A percentile compares a stretch with the other conserved stretches of the same genome.
Evolutionary conservation across 2,329 filamentous ascomycete species (phyloP).

Genomic region (Fusarium verrucosum): DNA sequence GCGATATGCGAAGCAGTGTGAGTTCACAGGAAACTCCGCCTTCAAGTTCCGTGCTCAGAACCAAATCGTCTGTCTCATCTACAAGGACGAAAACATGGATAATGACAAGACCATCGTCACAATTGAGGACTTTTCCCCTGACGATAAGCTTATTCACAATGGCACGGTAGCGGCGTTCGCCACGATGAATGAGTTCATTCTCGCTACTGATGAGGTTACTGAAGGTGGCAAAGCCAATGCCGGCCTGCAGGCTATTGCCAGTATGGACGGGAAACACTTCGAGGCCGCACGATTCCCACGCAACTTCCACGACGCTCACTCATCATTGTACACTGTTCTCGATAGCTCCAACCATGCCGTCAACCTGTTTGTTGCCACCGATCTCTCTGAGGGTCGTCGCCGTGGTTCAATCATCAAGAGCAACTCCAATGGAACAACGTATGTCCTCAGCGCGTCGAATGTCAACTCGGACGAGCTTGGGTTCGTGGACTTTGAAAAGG

Average conservation of each 20-base stretch:
- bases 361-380: slow-evolving; percentile 90
- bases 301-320: slow-evolving; percentile 81
- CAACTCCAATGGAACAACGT: slow-evolving; percentile 97
- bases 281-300: slow-evolving; percentile 86
- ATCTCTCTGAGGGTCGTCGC: slow-evolving; percentile 68
- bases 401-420: slow-evolving; percentile 95
- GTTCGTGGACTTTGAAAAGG: slow-evolving; percentile 96
- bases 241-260: slow-evolving; percentile 80
- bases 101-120: slow-evolving; percentile 76
- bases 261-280: slow-evolving; percentile 84
- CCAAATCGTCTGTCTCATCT: slow-evolving; percentile 67
- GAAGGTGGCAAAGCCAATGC: slow-evolving; percentile 66
- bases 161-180: slow-evolving; percentile 79
- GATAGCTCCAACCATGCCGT: slow-evolving; percentile 95
- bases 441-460: slow-evolving; percentile 80
- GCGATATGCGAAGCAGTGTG: slow-evolving; percentile 80
- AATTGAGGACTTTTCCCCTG: slow-evolving; percentile 80
- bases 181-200: slow-evolving; percentile 95
- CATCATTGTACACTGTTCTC: slow-evolving; percentile 89
- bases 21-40: slow-evolving; percentile 78
- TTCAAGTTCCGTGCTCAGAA: slow-evolving; percentile 62
- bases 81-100: slow-evolving; percentile 65
- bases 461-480: slow-evolving; percentile 82
- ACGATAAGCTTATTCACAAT: slow-evolving; percentile 65
- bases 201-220: slow-evolving; percentile 74